phyloP scores from a whole-genome alignment of 73 alveolate genomes.

The Uronychia binucleata region DNA sequence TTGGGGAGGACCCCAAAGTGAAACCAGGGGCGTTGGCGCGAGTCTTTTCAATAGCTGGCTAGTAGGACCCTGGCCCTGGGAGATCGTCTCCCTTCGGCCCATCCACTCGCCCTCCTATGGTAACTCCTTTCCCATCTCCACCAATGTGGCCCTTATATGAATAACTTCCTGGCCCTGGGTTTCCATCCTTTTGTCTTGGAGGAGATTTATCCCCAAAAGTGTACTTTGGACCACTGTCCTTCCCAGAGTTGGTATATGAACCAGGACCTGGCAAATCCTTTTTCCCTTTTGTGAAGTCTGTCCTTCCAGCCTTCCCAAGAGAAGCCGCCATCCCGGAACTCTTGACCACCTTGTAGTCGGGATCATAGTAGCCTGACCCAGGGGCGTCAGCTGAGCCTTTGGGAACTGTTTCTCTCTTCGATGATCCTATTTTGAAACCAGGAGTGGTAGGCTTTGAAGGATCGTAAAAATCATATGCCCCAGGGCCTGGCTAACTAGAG shows the following conservation, averaged over 20 bases:
- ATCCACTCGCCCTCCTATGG: neutral
- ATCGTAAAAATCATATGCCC: constrained; percentile 14
- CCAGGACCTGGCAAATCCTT: constrained; percentile 56
- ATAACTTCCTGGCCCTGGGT: neutral
- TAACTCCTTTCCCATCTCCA: constrained; percentile 12
- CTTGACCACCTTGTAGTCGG: neutral
- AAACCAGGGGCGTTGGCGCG: neutral
- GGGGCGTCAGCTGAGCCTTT: constrained; percentile 4
- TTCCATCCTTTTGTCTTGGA: constrained; percentile 9
- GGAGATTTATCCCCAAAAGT: neutral
- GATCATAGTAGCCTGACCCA: constrained; percentile 12
- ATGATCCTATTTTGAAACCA: neutral
- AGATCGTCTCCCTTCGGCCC: too few species aligned
- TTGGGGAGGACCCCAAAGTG: neutral
- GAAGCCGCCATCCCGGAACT: neutral
- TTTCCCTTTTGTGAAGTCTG: neutral
- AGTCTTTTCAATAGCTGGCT: neutral
- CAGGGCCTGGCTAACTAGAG: constrained; percentile 21
- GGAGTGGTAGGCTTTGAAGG: too few species aligned
- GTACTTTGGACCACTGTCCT: neutral
- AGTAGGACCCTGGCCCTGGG: constrained; percentile 31
- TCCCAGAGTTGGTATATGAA: neutral
- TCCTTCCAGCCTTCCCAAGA: neutral
- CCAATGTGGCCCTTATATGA: neutral
- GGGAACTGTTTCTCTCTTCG: neutral